Evolutionary conservation across 352 stramenopile species (phyloP), one percentile per base, ranked within the genome.

Genomic region (Phytopythium kandeliae): DNA sequence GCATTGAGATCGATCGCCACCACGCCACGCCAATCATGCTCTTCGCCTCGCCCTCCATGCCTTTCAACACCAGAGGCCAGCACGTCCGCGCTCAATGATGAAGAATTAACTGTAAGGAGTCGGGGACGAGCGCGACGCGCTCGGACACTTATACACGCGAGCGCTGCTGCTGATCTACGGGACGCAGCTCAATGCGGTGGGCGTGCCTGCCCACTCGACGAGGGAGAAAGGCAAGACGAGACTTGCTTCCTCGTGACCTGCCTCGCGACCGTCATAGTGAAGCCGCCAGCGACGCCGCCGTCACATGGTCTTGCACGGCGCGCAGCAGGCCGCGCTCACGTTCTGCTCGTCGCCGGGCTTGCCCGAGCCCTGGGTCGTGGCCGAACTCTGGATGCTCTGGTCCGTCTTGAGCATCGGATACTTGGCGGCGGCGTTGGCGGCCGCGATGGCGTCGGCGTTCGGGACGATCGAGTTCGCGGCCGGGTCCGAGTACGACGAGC

Each of bases 351-450:
- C 47, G 50, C 55, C 37, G 26, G 53, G 59, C 51, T 71, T 74
- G 13, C 46, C 50, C 7, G 48, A 44, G 48, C 48, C 36, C n/a
- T 54, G 28, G 48, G 57, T 24, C 19, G 59, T 55, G 3, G 59
- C 47, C 28, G 70, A 63, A 44, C 69, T 55, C 41, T 56, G 62
- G 26, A 91, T 65, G 46, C 69, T 72, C 57, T 91, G 77, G 57
- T 91, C 74, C 3, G 72, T 86, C 62, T 80, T 91, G 44, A 91
- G 63, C 77, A 91, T 87, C 15, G 79, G 79, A 60, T 88, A 90
- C 61, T 80, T 80, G 35, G 51, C 0, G 70, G 31, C 3, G 7
- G 31, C 0, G 70, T 59, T 42, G 13, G 37, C 42, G 17, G 50
- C 50, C 9, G 72, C 73, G 61, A 88, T 85, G 21, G 69, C 62